phyloP scores from a whole-genome alignment of 164 flowering plant species.

The Brasenia schreberi region DNA sequence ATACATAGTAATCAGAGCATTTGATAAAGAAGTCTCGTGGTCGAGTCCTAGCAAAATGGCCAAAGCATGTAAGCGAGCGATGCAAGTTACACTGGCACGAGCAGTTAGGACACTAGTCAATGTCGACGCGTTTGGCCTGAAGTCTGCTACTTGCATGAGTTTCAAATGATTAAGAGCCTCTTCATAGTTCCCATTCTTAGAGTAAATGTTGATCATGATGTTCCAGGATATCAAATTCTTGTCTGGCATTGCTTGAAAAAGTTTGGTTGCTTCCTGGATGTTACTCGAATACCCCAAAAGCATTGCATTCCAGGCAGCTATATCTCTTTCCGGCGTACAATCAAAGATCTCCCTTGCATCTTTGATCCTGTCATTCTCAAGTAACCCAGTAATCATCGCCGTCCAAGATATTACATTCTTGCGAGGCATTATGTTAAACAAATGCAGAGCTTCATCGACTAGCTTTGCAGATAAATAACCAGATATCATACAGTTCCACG shows the following conservation, averaged over 20 bases:
- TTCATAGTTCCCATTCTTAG: conserved; percentile 16
- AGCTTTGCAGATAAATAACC: conserved; percentile 23
- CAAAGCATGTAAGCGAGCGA: conserved; percentile 35
- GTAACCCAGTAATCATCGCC: conserved; percentile 43
- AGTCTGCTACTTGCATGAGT: conserved; percentile 25
- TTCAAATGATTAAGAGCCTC: conserved; percentile 32
- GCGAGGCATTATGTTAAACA: conserved; percentile 33
- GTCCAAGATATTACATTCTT: conserved; percentile 53
- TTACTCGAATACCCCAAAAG: conserved; percentile 33
- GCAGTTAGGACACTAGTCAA: conserved; percentile 29
- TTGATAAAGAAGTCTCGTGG: conserved; percentile 19
- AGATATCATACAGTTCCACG: conserved; percentile 41
- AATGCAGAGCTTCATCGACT: conserved; percentile 25
- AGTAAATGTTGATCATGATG: conserved; percentile 37
- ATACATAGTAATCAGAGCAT: conserved; percentile 41
- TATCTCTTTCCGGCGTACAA: conserved; percentile 39
- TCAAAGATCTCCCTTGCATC: conserved; percentile 37
- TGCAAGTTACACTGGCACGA: conserved; percentile 21
- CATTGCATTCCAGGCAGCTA: conserved; percentile 63
- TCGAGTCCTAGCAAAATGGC: conserved; percentile 36
- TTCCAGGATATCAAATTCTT: conserved; percentile 39
- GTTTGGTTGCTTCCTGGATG: conserved; percentile 34
- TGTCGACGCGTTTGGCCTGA: conserved; percentile 31
- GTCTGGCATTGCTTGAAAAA: conserved; percentile 31
- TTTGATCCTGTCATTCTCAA: conserved; percentile 22